Evolutionary conservation across 108 stramenopile genomes (phyloP).

Genomic region (Seminavis robusta): DNA sequence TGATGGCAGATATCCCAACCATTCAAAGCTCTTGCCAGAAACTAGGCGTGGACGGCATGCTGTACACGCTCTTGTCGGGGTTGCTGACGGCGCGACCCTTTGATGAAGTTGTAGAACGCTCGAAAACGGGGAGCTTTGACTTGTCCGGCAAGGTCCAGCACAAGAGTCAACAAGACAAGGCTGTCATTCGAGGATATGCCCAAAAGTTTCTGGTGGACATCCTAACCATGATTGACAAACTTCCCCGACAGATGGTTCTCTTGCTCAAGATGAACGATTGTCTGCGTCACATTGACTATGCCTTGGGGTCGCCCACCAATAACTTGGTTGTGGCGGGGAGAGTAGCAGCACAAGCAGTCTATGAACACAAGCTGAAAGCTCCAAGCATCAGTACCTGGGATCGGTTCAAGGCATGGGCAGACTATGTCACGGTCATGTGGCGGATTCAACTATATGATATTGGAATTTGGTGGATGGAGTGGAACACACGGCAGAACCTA

Average conservation of each 20-base stretch:
- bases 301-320: conserved; percentile 78
- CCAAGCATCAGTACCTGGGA: neutral
- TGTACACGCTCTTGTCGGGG: conserved; percentile 90
- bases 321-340: conserved; percentile 72
- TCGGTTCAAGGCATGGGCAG: conserved; percentile 39
- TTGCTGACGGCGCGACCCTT: conserved; percentile 92
- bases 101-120: conserved; percentile 85
- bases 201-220: conserved; percentile 87
- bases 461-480: conserved; percentile 27
- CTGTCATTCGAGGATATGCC: conserved; percentile 89
- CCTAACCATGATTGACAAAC: conserved; percentile 63
- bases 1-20: conserved; percentile 77
- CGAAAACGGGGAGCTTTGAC: conserved; percentile 43
- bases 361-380: conserved; percentile 21
- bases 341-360: conserved; percentile 68
- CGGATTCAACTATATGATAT: conserved; percentile 49
- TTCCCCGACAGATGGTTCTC: conserved; percentile 90
- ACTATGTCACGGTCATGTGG: conserved; percentile 48
- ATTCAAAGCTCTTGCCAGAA: conserved; percentile 69
- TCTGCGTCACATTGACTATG: conserved; percentile 86
- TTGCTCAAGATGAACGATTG: conserved; percentile 97
- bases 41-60: conserved; percentile 75
- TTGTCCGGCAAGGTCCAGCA: conserved; percentile 11
- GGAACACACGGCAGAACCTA: no score
- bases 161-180: conserved; percentile 58